Percentiles rank a stretch among this genome's conserved stretches.
Evolutionary conservation across 495 filamentous ascomycete species (phyloP).

Genomic region (Daldinia caldariorum): DNA sequence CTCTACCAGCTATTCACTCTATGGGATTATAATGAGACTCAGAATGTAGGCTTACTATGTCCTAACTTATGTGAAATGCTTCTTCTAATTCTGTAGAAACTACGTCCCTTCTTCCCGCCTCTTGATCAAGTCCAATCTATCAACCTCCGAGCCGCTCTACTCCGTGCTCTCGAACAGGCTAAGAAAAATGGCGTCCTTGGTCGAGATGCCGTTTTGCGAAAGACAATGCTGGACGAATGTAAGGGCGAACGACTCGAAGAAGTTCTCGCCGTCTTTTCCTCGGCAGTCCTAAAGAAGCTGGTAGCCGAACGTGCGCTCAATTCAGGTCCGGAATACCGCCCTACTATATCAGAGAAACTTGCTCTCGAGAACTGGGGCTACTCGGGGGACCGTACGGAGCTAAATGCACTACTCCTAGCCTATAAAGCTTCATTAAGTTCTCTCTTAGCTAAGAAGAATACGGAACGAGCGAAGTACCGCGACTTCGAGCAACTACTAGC

Average conservation of each 20-base stretch:
- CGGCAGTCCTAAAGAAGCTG: conserved; percentile 76
- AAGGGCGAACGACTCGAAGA: conserved; percentile 84
- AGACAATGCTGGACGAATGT: conserved; percentile 93
- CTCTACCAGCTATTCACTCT: conserved; percentile 81
- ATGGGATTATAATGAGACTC: conserved; percentile 80
- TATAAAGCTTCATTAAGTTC: conserved; percentile 71
- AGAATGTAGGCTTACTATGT: conserved; percentile 64
- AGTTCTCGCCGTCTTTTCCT: conserved; percentile 80
- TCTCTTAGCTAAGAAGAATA: conserved; percentile 64
- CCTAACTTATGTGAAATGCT: not conserved
- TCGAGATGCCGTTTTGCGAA: conserved; percentile 78
- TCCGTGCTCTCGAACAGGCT: conserved; percentile 76
- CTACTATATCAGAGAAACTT: conserved; percentile 64
- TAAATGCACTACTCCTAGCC: conserved; percentile 75
- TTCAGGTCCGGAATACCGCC: conserved; percentile 48
- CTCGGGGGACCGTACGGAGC: conserved; percentile 64
- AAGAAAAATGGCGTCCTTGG: conserved; percentile 88
- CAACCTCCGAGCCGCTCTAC: conserved; percentile 87
- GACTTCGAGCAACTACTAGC: conserved; percentile 70
- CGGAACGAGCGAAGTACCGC: conserved; percentile 58
- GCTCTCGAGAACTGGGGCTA: conserved; percentile 70
- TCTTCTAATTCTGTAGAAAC: conserved; percentile 66
- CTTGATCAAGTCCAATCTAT: conserved; percentile 86
- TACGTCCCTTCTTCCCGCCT: conserved; percentile 88
- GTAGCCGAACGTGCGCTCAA: conserved; percentile 58